Evolutionary conservation across 805 yeast species (phyloP).

Genomic region (Ogataea philodendri): DNA sequence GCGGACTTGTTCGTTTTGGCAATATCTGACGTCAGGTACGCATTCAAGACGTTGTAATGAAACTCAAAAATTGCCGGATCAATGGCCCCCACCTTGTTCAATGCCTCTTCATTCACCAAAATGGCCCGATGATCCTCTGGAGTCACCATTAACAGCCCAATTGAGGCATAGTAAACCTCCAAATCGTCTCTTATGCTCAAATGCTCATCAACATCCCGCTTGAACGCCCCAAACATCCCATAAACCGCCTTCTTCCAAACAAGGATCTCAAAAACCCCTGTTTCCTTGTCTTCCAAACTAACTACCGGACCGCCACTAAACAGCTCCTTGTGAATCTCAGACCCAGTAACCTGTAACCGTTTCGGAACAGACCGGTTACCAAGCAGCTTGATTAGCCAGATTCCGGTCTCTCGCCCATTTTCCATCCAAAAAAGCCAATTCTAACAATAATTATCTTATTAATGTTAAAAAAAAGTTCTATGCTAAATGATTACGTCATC

Average conservation of each 20-base stretch:
- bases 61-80: background rate
- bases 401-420: conserved; percentile 2
- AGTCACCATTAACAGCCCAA: conserved; percentile 29
- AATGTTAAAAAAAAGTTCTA: conserved; percentile 2
- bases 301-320: conserved; percentile 30
- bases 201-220: conserved; percentile 9
- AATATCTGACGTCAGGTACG: conserved; percentile 25
- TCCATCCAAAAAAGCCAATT: no score
- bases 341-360: conserved; percentile 8
- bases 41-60: conserved; percentile 10
- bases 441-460: background rate
- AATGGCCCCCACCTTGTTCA: background rate
- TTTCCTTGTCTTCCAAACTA: conserved; percentile 6
- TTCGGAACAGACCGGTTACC: background rate
- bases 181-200: background rate
- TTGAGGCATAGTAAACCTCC: conserved; percentile 16
- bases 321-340: conserved; percentile 28
- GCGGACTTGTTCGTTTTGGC: conserved; percentile 36
- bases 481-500: conserved; percentile 8
- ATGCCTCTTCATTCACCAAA: conserved; percentile 10
- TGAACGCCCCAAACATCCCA: conserved; percentile 22
- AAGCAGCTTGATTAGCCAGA: conserved; percentile 6
- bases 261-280: conserved; percentile 16
- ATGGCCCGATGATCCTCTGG: conserved; percentile 31
- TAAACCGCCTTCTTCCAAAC: conserved; percentile 15